Evolutionary conservation across 2,329 filamentous ascomycete species (phyloP), one percentile per base, ranked within the genome.

Genomic region (Trichothecium roseum): DNA sequence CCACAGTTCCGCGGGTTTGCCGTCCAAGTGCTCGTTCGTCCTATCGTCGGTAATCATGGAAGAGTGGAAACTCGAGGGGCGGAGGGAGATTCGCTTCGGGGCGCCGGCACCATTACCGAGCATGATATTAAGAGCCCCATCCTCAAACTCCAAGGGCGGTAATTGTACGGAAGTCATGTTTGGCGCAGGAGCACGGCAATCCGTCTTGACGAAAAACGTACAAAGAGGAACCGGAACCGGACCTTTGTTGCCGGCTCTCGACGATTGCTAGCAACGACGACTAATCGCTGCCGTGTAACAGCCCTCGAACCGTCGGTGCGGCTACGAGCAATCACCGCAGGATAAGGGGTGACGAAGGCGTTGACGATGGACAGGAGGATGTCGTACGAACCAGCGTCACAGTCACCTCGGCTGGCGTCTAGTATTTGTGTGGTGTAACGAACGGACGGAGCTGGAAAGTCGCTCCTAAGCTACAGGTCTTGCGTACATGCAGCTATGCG

Each of bases 141-240:
- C 37, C 17, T 39, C 37, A 22, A 39, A 39, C 13, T 34, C 18
- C 30, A 39, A 22, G 13, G 37, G 37, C n/a, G 37, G 37, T 26
- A 39, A 30, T 24, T 36, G 34, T 13, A 39, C 29, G 17, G 37
- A 39, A 16, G 37, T 33, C 37, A 39, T 39, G 34, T 24, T 17
- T 20, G 34, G 32, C 18, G 15, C 24, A 13, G 32, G 24, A 17
- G 20, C 16, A 17, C 8, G 26, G 15, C n/a, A 20, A 32, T 20
- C 4, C 15, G 29, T 18, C 13, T n/a, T n/a, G n/a, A n/a, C n/a
- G n/a, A n/a, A n/a, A n/a, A n/a, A n/a, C n/a, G n/a, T n/a, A n/a
- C n/a, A n/a, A n/a, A n/a, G n/a, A n/a, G n/a, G n/a, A n/a, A n/a
- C n/a, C n/a, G n/a, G n/a, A n/a, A n/a, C n/a, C 13, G 34, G 13